phyloP scores from a whole-genome alignment of 2,329 filamentous ascomycete species.

The Ascochyta koolunga region DNA sequence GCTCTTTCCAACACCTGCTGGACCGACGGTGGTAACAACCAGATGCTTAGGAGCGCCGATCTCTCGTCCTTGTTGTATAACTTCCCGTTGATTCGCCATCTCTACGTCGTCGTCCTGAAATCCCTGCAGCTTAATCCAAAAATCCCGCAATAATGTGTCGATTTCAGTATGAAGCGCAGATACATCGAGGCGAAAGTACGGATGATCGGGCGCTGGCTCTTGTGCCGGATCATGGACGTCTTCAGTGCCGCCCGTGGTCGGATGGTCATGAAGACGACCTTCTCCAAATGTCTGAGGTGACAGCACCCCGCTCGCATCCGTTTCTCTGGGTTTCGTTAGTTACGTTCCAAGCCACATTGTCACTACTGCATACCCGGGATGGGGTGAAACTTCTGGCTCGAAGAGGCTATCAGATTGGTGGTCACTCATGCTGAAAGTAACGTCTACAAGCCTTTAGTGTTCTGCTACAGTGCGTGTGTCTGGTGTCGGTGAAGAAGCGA shows the following conservation, averaged over 20 bases:
- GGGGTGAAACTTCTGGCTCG: background rate
- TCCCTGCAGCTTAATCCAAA: constrained; percentile 3
- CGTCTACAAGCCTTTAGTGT: no score
- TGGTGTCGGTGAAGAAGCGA: background rate
- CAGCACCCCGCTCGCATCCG: background rate
- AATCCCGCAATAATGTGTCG: background rate
- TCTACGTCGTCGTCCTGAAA: constrained; percentile 10
- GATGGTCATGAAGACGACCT: background rate
- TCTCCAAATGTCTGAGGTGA: background rate
- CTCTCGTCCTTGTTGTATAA: constrained; percentile 4
- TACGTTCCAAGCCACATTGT: background rate
- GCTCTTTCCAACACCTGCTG: constrained; percentile 11
- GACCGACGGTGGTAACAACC: constrained; percentile 7
- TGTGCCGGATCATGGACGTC: background rate
- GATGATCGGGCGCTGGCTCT: constrained; percentile 1
- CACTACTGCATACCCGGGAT: background rate
- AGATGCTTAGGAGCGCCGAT: constrained; percentile 5
- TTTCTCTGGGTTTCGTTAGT: background rate
- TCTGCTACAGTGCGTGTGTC: no score
- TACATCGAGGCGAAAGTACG: constrained; percentile 6
- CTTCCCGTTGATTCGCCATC: constrained; percentile 7
- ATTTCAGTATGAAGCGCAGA: background rate
- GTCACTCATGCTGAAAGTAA: background rate
- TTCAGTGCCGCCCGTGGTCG: background rate
- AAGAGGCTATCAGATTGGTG: background rate